phyloP scores from a whole-genome alignment of 2,329 filamentous ascomycete genomes.

The Aspergillus chevalieri region DNA sequence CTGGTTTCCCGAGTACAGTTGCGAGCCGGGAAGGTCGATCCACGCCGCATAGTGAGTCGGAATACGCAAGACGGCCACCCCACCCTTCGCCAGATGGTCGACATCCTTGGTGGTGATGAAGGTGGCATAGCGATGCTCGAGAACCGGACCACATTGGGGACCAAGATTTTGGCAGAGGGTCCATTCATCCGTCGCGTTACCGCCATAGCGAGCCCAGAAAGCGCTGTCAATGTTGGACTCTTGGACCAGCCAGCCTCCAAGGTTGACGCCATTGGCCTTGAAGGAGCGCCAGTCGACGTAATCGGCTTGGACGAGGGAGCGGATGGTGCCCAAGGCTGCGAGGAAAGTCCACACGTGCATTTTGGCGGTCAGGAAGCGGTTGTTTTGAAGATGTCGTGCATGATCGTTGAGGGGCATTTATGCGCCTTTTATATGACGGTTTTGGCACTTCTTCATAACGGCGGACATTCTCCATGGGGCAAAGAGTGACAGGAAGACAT shows the following conservation, averaged over 20 bases:
- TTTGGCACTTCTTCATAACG: background rate
- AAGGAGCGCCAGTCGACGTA: conserved; percentile 17
- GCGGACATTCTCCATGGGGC: background rate
- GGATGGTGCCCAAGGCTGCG: background rate
- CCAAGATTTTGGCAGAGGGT: conserved; percentile 10
- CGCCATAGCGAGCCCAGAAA: conserved; percentile 16
- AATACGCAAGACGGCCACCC: conserved; percentile 11
- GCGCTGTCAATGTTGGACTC: conserved; percentile 19
- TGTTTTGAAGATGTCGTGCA: too few species aligned
- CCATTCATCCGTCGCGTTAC: conserved; percentile 20
- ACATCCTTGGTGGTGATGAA: conserved; percentile 11
- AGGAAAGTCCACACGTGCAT: background rate
- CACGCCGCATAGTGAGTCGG: conserved; percentile 14
- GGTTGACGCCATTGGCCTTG: conserved; percentile 16
- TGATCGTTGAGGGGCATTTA: too few species aligned
- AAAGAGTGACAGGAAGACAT: background rate
- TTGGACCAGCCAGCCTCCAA: conserved; percentile 21
- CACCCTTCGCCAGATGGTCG: conserved; percentile 8
- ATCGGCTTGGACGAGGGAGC: background rate
- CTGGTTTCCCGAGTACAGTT: conserved; percentile 20
- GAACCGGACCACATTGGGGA: conserved; percentile 7
- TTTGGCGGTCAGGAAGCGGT: background rate
- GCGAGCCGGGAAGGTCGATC: conserved; percentile 19
- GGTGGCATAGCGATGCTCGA: conserved; percentile 13
- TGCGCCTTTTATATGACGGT: background rate